phyloP scores from a whole-genome alignment of 768 basidiomycete species.

The Termitomyces sp. region DNA sequence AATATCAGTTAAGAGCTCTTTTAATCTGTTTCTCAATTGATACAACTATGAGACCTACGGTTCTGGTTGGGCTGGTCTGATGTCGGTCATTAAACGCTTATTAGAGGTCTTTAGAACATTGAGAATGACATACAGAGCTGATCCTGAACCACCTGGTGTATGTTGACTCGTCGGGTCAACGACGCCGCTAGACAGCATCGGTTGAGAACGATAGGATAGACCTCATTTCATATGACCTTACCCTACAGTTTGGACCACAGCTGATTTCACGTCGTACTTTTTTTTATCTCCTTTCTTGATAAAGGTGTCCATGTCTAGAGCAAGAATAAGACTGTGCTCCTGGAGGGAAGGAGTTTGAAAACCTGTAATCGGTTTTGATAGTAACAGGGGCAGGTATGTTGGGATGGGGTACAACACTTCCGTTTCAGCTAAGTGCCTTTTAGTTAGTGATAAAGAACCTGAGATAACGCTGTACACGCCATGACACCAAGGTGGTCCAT shows the following conservation, averaged over 20 bases:
- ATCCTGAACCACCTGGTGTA: neutral
- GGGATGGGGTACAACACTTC: neutral
- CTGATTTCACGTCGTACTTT: neutral
- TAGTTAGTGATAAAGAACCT: neutral
- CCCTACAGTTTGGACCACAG: slow-evolving; percentile 1
- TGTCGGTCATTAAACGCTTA: neutral
- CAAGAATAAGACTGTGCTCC: neutral
- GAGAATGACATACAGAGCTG: slow-evolving; percentile 4
- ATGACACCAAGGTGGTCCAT: neutral
- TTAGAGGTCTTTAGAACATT: neutral
- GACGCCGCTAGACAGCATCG: neutral
- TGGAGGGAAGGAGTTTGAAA: neutral
- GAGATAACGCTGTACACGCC: neutral
- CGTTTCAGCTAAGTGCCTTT: neutral
- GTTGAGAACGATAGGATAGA: neutral
- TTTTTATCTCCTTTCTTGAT: neutral
- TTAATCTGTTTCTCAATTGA: neutral
- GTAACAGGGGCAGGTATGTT: neutral
- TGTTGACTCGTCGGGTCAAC: slow-evolving; percentile 4
- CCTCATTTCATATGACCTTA: neutral
- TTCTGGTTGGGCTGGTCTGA: neutral
- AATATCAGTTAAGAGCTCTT: neutral
- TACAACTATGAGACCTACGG: neutral
- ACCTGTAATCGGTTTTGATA: neutral
- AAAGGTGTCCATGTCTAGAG: neutral